Evolutionary conservation across 208 protist species (phyloP), one percentile per base, ranked within the genome.

Genomic region (Acanthamoeba castellanii): DNA sequence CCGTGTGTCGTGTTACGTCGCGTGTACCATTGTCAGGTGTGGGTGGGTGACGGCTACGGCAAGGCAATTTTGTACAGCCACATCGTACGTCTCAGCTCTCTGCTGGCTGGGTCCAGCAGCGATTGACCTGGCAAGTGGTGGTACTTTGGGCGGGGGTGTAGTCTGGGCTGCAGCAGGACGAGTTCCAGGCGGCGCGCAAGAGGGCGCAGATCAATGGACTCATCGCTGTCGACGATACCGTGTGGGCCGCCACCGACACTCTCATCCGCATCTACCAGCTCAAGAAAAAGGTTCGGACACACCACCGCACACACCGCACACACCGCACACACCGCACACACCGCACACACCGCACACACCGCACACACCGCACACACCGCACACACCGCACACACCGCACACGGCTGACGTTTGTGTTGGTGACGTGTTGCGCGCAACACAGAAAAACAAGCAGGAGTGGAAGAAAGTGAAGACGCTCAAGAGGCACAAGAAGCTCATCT

Each of bases 401-500:
- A 20, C 52, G 37, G 37, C 37, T 42, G 3, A 42, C 37, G 37
- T 42, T 42, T 42, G 37, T 8, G 27, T 30, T 11, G 14, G 61
- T 68, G 61, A 11, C 20, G 20, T 20, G 61, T 30, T 30, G n/a
- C n/a, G 61, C 61, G n/a, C n/a, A 4, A 1, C 11, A 13, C 70
- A 81, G 70, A 81, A 81, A 45, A 81, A 78, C 37, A 6, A 52
- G 50, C 42, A 68, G 14, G 84, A 68, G 59, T 90, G 84, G 84
- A 90, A 90, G 34, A 90, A 90, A 30, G 37, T 68, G 20, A 90
- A 90, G 27, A 68, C 59, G 47, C 84, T 90, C 8, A 90, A 90
- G 59, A n/a, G n/a, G 84, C 84, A 90, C 50, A 90, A 90, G 30
- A 68, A 90, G 50, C 55, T 90, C 32, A 66, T 90, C n/a, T 70